These are phyloP conservation scores for Pleurotus cornucopiae DNA, from an alignment of 768 basidiomycete genomes.

Conservation along the genomic window DNA sequence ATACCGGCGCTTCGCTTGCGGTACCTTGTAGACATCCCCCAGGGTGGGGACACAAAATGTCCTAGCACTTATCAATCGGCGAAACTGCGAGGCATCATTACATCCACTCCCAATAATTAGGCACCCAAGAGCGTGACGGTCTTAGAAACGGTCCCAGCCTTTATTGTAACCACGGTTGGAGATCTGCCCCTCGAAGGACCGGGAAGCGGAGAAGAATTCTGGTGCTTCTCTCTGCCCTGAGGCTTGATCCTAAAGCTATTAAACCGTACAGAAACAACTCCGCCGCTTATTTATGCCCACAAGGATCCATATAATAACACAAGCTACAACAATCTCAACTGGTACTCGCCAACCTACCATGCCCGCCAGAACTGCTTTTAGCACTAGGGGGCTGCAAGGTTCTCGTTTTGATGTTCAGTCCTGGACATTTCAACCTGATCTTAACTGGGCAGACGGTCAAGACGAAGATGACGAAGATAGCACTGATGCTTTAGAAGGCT, in stretches of 20 bases:
- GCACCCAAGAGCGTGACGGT: not conserved
- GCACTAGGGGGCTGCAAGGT: conserved; percentile 6
- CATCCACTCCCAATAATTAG: too few species aligned
- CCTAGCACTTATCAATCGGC: not conserved
- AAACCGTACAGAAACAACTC: conserved; percentile 2
- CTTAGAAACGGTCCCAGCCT: not conserved
- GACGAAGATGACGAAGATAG: conserved; percentile 12
- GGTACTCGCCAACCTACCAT: not conserved
- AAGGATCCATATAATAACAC: conserved; percentile 9
- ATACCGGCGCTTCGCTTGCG: too few species aligned
- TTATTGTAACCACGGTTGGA: not conserved
- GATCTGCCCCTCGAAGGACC: conserved; percentile 1
- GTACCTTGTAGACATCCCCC: too few species aligned
- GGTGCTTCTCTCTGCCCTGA: conserved; percentile 2
- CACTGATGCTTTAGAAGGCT: conserved; percentile 17
- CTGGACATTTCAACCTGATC: conserved; percentile 6
- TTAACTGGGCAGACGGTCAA: conserved; percentile 5
- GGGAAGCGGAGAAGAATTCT: not conserved
- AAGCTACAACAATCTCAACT: not conserved
- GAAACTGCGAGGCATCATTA: not conserved
- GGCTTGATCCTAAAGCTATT: conserved; percentile 2
- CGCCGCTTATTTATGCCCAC: conserved; percentile 3
- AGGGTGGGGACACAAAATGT: too few species aligned
- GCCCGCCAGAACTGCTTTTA: not conserved
- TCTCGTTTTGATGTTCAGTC: conserved; percentile 5